A percentile compares a stretch with the other conserved stretches of the same genome.
phyloP scores from a whole-genome alignment of 176 grass and related monocot genomes.

The Dendrocalamus sinicus region DNA sequence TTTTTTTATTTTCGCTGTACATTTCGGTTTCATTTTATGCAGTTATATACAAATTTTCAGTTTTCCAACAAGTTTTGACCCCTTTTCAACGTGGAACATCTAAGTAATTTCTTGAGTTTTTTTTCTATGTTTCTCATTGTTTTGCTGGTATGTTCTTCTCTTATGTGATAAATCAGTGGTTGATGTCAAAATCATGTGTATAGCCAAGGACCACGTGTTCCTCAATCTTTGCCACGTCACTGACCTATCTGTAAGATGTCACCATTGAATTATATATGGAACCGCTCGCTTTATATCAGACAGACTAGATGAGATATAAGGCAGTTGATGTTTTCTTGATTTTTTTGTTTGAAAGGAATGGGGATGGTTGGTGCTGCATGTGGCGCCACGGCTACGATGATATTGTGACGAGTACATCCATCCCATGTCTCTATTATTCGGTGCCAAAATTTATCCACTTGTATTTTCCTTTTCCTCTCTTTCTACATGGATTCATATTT shows the following conservation, averaged over 20 bases:
- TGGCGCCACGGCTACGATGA: conserved; percentile 14
- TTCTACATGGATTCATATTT: no score
- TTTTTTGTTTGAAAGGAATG: background rate
- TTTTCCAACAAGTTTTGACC: no score
- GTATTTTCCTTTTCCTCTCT: background rate
- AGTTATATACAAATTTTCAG: no score
- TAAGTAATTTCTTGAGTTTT: no score
- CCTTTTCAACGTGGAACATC: no score
- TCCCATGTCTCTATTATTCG: background rate
- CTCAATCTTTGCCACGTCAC: background rate
- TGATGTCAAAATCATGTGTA: background rate
- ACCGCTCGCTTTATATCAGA: background rate
- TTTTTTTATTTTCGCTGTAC: no score
- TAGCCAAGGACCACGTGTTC: background rate
- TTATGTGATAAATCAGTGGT: background rate
- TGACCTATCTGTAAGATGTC: background rate
- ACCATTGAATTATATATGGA: background rate
- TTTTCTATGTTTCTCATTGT: no score
- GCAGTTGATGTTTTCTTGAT: background rate
- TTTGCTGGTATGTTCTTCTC: no score
- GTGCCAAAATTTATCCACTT: background rate
- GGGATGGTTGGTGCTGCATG: conserved; percentile 27
- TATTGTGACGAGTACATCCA: background rate
- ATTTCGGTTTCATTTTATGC: no score
- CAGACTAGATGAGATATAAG: background rate